These are phyloP conservation scores for Nicotiana paniculata DNA, from an alignment of 257 asterid genomes.

Conservation along the genomic window DNA sequence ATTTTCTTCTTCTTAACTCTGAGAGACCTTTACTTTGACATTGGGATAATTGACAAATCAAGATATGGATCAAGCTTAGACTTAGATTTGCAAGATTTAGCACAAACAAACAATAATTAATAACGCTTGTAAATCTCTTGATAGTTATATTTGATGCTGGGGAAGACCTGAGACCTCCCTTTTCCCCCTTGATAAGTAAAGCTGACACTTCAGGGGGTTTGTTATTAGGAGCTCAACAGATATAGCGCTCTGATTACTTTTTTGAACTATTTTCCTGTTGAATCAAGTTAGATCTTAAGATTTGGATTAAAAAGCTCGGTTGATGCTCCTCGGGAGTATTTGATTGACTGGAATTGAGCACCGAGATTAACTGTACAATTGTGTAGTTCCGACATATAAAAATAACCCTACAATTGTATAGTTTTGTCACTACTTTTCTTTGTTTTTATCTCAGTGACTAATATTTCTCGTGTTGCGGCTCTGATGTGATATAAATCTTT, in stretches of 20 bases:
- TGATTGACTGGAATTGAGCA: too few relatives aligned
- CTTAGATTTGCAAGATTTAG: not conserved
- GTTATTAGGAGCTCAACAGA: too few relatives aligned
- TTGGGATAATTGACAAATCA: not conserved
- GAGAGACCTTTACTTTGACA: not conserved
- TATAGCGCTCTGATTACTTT: too few relatives aligned
- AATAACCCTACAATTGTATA: too few relatives aligned
- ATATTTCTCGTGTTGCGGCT: not conserved
- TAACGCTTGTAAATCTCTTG: too few relatives aligned
- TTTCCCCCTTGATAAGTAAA: too few relatives aligned
- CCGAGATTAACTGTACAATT: not conserved
- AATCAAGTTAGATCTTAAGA: not conserved
- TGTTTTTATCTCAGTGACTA: not conserved
- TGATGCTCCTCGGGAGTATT: not conserved
- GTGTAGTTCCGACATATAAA: not conserved
- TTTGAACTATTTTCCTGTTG: not conserved
- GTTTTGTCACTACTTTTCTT: not conserved
- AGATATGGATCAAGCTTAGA: not conserved
- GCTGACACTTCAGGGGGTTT: too few relatives aligned
- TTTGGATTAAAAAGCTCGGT: not conserved
- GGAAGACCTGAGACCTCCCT: too few relatives aligned
- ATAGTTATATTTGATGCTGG: too few relatives aligned
- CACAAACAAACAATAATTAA: not conserved
- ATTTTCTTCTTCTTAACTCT: not conserved
- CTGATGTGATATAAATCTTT: not conserved